phyloP scores from a whole-genome alignment of 768 basidiomycete genomes.

The Pisolithus tinctorius region DNA sequence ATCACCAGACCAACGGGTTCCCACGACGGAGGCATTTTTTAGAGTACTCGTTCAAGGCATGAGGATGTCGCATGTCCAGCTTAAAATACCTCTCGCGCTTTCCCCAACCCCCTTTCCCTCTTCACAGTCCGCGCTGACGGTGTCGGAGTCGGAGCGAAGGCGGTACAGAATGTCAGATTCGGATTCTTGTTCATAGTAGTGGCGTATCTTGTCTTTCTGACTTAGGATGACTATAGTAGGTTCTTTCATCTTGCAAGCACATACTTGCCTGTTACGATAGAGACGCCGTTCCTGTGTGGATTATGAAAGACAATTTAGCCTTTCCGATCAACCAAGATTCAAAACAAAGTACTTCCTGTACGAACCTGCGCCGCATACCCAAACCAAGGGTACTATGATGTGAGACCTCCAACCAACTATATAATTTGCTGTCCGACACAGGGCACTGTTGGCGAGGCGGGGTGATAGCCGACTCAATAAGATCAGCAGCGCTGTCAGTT shows the following conservation, averaged over 20 bases:
- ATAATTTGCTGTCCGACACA: background rate
- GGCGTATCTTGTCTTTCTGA: background rate
- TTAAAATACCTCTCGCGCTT: background rate
- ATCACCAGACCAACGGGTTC: background rate
- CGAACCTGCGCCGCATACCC: background rate
- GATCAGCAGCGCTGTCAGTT: background rate
- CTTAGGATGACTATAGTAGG: background rate
- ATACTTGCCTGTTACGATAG: background rate
- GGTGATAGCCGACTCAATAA: background rate
- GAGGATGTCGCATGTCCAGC: conserved; percentile 24
- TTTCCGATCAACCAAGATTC: conserved; percentile 15
- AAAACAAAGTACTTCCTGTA: conserved; percentile 7
- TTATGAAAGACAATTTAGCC: conserved; percentile 18
- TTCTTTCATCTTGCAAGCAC: too few relatives aligned
- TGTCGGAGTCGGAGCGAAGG: conserved; percentile 1
- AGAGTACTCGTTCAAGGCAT: conserved; percentile 15
- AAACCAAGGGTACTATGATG: background rate
- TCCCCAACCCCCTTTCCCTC: background rate
- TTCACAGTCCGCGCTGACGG: background rate
- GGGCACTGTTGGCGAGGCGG: background rate
- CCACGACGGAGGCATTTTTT: conserved; percentile 1
- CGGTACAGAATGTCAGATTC: conserved; percentile 5
- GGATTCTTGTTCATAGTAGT: background rate
- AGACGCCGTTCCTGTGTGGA: background rate
- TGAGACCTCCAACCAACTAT: background rate